A percentile compares a stretch with the other conserved stretches of the same genome.
Evolutionary conservation across 371 early-diverging fungal genomes (phyloP).

Genomic region (Gilbertella persicaria): DNA sequence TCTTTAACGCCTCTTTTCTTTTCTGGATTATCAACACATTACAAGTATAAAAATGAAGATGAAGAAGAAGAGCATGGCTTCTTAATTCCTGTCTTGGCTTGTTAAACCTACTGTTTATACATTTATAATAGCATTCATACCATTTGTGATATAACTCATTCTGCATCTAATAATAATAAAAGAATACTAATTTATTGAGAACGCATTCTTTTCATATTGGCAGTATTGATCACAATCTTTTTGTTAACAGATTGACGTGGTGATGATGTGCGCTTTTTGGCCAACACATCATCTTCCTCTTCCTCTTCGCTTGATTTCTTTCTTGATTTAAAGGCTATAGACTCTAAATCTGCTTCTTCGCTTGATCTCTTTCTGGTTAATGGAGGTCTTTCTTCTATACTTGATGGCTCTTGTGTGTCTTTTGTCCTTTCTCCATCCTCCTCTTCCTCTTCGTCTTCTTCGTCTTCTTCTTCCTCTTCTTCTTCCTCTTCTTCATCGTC

Average conservation of each 20-base stretch:
- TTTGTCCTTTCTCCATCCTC: slow-evolving; percentile 1
- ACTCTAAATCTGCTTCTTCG: slow-evolving; percentile 1
- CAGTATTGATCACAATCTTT: slow-evolving; percentile 25
- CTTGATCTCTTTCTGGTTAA: slow-evolving; percentile 6
- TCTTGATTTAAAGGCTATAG: slow-evolving; percentile 11
- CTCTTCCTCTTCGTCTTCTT: neutral
- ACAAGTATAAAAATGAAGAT: slow-evolving; percentile 28
- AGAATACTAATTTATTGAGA: slow-evolving; percentile 6
- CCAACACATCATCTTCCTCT: slow-evolving; percentile 35
- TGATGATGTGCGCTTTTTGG: slow-evolving; percentile 13
- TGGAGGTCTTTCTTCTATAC: too few relatives aligned
- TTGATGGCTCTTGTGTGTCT: neutral
- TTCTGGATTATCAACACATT: slow-evolving; percentile 34
- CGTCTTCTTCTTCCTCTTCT: slow-evolving; percentile 1
- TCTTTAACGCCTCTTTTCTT: slow-evolving; percentile 31
- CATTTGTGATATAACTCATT: neutral
- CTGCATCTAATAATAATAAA: slow-evolving; percentile 1
- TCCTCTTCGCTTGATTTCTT: slow-evolving; percentile 24
- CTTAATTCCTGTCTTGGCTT: slow-evolving; percentile 23
- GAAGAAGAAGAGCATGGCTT: slow-evolving; percentile 30
- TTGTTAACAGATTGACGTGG: slow-evolving; percentile 10
- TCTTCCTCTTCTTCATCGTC: slow-evolving; percentile 50
- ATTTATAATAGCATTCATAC: neutral
- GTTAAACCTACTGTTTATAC: too few relatives aligned
- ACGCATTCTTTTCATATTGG: slow-evolving; percentile 15